Evolutionary conservation across 768 basidiomycete species (phyloP).

Genomic region (Bullera alba): DNA sequence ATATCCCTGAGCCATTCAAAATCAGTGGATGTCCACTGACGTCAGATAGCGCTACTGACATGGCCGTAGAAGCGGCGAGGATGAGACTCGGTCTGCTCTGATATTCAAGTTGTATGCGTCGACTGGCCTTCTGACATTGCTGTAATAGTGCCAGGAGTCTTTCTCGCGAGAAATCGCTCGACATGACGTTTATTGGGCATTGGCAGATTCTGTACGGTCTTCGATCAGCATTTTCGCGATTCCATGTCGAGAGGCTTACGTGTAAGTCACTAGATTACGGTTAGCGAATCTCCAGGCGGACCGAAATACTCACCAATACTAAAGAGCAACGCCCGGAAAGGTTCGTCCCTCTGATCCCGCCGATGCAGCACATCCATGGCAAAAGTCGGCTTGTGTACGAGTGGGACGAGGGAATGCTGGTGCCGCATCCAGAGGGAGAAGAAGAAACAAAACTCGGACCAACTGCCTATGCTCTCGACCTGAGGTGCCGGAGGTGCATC

Average conservation of each 20-base stretch:
- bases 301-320: constrained; percentile 12
- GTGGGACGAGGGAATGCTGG: constrained; percentile 25
- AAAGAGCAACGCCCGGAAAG: constrained; percentile 18
- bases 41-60: constrained; percentile 10
- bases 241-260: constrained; percentile 2
- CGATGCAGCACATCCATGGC: constrained; percentile 21
- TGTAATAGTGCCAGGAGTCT: constrained; percentile 9
- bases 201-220: constrained; percentile 18
- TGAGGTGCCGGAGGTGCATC: too few species aligned
- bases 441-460: constrained; percentile 27
- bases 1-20: constrained; percentile 9
- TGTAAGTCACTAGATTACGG: constrained; percentile 12
- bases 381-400: constrained; percentile 36
- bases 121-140: constrained; percentile 14
- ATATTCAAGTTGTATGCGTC: constrained; percentile 14
- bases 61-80: constrained; percentile 9
- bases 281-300: not conserved
- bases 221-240: not conserved
- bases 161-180: constrained; percentile 5
- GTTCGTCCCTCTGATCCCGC: constrained; percentile 22
- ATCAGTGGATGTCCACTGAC: not conserved
- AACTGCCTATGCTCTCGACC: constrained; percentile 9
- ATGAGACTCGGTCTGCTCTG: constrained; percentile 12
- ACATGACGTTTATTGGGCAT: constrained; percentile 13
- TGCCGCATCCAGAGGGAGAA: constrained; percentile 27